Conservation (phyloP, 2,329 filamentous ascomycete genomes). For the Cylindrodendrum hubeiense region DNA sequence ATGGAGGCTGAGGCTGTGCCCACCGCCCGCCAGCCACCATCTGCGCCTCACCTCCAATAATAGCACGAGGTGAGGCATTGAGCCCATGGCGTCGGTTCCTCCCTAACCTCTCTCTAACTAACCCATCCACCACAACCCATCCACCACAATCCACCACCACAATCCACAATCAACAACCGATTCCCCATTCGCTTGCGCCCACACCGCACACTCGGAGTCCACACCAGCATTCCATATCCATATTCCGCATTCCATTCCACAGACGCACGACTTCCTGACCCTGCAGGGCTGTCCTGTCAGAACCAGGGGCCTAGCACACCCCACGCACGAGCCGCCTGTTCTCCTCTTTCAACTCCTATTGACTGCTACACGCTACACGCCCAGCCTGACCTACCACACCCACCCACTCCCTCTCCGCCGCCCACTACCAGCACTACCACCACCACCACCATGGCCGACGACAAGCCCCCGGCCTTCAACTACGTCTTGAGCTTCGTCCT, state of each 20-base stretch:
- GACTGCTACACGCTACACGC: not conserved
- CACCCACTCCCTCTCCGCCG: too few species aligned
- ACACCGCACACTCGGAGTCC: not conserved
- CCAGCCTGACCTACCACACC: not conserved
- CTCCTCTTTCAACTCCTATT: not conserved
- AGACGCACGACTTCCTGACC: not conserved
- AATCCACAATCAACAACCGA: not conserved
- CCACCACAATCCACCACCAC: too few species aligned
- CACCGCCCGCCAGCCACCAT: constrained; percentile 23
- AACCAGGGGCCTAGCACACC: not conserved
- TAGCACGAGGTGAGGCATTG: constrained; percentile 23
- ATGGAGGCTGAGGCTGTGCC: constrained; percentile 21
- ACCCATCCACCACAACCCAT: not conserved
- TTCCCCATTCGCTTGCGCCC: not conserved
- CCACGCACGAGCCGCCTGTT: constrained; percentile 12
- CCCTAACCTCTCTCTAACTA: constrained; percentile 13
- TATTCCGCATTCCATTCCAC: not conserved
- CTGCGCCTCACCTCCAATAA: constrained; percentile 30
- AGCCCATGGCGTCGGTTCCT: constrained; percentile 18
- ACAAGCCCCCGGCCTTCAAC: constrained; percentile 73
- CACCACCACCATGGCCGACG: constrained; percentile 26
- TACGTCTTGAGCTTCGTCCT: constrained; percentile 91
- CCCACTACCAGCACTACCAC: not conserved
- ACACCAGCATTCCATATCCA: not conserved
- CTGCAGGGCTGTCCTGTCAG: not conserved